These are phyloP conservation scores for Lipomyces starkeyi DNA, from an alignment of 805 yeast genomes.

Conservation along the genomic window DNA sequence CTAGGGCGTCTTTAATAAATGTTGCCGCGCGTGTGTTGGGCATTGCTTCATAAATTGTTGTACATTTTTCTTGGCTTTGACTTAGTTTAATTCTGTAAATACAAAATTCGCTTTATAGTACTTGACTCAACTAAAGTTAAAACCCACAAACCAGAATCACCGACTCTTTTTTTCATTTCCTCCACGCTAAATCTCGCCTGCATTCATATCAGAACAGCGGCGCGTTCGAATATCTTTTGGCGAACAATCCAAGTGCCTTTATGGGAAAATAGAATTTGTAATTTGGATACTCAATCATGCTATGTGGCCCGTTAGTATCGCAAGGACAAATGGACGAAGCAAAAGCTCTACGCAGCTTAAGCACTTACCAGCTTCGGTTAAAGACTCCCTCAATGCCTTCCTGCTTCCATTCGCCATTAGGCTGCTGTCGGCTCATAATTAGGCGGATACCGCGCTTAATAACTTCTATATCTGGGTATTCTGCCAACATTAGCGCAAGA, in stretches of 20 bases:
- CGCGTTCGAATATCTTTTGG: conserved; percentile 36
- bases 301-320: conserved; percentile 43
- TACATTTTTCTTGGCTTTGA: neutral
- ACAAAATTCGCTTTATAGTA: neutral
- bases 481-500: conserved; percentile 78
- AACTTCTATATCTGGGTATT: conserved; percentile 72
- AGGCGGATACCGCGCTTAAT: conserved; percentile 67
- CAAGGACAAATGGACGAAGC: conserved; percentile 54
- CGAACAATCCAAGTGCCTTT: conserved; percentile 86
- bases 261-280: conserved; percentile 88
- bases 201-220: neutral
- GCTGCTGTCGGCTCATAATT: conserved; percentile 67
- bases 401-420: conserved; percentile 82
- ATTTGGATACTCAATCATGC: conserved; percentile 85
- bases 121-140: neutral
- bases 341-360: conserved; percentile 45
- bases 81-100: neutral
- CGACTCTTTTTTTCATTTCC: neutral
- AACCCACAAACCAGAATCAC: neutral
- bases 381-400: conserved; percentile 95
- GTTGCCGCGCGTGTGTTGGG: conserved; percentile 14
- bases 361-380: conserved; percentile 60
- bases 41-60: neutral
- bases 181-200: neutral
- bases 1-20: conserved; percentile 18